These are phyloP conservation scores for Purpureocillium takamizusanense DNA, from an alignment of 2,329 filamentous ascomycete genomes.

Conservation along the genomic window DNA sequence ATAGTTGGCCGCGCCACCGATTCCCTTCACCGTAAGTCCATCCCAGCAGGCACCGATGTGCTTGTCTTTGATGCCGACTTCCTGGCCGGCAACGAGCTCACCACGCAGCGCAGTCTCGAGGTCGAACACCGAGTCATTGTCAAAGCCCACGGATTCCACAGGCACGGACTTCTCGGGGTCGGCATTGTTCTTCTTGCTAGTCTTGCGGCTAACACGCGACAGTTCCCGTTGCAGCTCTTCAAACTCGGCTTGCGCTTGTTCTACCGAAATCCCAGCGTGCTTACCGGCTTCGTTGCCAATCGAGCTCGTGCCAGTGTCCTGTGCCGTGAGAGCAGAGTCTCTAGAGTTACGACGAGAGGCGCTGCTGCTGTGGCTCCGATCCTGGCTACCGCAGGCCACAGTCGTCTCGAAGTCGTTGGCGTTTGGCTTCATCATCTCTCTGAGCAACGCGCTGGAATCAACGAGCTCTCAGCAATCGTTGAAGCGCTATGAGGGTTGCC, in stretches of 20 bases:
- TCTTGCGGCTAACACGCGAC: constrained; percentile 39
- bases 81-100: constrained; percentile 59
- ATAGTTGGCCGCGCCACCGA: constrained; percentile 65
- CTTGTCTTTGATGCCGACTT: constrained; percentile 73
- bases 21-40: constrained; percentile 63
- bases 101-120: constrained; percentile 67
- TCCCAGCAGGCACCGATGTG: constrained; percentile 76
- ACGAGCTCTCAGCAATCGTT: too few relatives aligned
- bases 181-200: constrained; percentile 15
- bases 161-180: constrained; percentile 13
- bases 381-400: too few relatives aligned
- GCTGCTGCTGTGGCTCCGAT: too few relatives aligned
- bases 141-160: constrained; percentile 14
- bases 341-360: too few relatives aligned
- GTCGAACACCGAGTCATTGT: constrained; percentile 53
- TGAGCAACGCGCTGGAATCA: too few relatives aligned
- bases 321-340: not conserved
- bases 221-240: constrained; percentile 55
- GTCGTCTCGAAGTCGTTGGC: too few relatives aligned
- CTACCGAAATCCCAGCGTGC: constrained; percentile 48
- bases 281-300: too few relatives aligned
- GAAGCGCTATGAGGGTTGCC: too few relatives aligned
- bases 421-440: too few relatives aligned
- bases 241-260: constrained; percentile 62
- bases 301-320: not conserved